These are phyloP conservation scores for Cutaneotrichosporon curvatum DNA, from an alignment of 1,284 basidiomycete genomes.

Conservation along the genomic window DNA sequence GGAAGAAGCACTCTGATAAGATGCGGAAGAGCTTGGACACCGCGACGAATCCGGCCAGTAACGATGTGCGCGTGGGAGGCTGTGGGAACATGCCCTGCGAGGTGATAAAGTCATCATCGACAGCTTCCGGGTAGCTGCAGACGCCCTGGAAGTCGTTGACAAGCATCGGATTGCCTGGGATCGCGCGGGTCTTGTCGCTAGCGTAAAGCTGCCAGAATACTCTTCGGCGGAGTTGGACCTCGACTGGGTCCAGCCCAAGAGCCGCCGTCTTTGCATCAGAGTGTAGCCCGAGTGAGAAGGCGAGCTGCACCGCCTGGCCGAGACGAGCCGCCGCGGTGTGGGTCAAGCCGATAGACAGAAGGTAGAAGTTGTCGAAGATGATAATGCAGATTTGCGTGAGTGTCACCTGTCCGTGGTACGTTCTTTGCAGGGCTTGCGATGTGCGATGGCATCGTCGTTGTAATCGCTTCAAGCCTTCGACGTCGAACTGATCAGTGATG, in stretches of 20 bases:
- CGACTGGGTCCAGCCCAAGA: constrained; percentile 37
- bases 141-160: constrained; percentile 46
- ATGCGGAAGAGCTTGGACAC: constrained; percentile 40
- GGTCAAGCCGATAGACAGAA: constrained; percentile 37
- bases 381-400: constrained; percentile 42
- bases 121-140: constrained; percentile 36
- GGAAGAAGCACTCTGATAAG: constrained; percentile 43
- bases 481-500: constrained; percentile 38
- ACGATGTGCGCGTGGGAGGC: constrained; percentile 30
- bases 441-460: constrained; percentile 42
- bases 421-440: constrained; percentile 37
- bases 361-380: constrained; percentile 45
- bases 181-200: constrained; percentile 56
- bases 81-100: constrained; percentile 45
- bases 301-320: constrained; percentile 42
- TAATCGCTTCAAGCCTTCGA: constrained; percentile 41
- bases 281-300: constrained; percentile 42
- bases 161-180: constrained; percentile 42
- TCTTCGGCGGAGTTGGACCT: constrained; percentile 39
- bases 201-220: constrained; percentile 68
- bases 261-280: constrained; percentile 36
- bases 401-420: constrained; percentile 38
- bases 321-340: constrained; percentile 40
- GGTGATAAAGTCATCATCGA: constrained; percentile 46
- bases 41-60: constrained; percentile 42